Evolutionary conservation across 176 grass and related monocot species (phyloP).

Genomic region (Carex pumila): DNA sequence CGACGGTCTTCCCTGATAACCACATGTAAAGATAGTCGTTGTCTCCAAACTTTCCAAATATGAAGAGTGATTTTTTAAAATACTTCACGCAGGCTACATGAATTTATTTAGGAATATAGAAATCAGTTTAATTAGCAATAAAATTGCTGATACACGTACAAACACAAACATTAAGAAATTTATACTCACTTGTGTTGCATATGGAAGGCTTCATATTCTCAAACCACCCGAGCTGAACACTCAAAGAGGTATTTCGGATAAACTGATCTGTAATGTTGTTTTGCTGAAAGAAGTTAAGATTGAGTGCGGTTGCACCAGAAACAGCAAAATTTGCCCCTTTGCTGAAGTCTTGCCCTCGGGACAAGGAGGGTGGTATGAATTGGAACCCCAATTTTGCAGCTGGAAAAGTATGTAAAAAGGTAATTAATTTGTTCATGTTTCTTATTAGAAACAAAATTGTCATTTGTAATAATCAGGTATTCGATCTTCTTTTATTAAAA

Average conservation of each 20-base stretch:
- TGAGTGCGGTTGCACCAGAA: conserved; percentile 24
- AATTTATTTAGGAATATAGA: not conserved
- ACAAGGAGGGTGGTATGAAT: conserved; percentile 24
- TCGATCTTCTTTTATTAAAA: not conserved
- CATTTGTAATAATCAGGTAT: not conserved
- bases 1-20: not conserved
- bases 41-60: conserved; percentile 31
- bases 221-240: conserved; percentile 43
- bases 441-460: not conserved
- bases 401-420: not conserved
- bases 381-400: conserved; percentile 37
- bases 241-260: conserved; percentile 28
- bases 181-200: conserved; percentile 23
- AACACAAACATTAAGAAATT: not conserved
- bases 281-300: conserved; percentile 29
- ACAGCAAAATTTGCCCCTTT: conserved; percentile 45
- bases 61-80: conserved; percentile 29
- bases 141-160: not conserved
- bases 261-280: not conserved
- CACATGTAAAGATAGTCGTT: conserved; percentile 28
- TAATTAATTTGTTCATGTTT: not conserved
- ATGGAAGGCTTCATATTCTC: conserved; percentile 34
- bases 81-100: conserved; percentile 13
- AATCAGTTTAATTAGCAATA: not conserved
- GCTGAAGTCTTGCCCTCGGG: conserved; percentile 19